Evolutionary conservation across 495 filamentous ascomycete genomes (phyloP).

Genomic region (Penicillium lagena): DNA sequence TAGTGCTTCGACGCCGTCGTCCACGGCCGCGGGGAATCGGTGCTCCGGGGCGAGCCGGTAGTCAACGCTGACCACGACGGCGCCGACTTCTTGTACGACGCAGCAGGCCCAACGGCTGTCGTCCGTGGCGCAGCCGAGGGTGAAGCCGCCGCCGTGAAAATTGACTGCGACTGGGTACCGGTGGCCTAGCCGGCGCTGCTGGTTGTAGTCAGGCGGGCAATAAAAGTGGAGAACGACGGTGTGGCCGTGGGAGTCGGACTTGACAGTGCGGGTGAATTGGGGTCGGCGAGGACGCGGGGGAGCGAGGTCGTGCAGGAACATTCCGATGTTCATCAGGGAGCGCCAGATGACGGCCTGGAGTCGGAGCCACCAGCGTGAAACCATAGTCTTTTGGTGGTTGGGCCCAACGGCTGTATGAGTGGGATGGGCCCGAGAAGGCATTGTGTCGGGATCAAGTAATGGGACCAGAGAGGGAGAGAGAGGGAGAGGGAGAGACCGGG

Average conservation of each 20-base stretch:
- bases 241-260: constrained; percentile 46
- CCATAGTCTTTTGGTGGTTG: constrained; percentile 14
- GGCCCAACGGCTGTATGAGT: no score
- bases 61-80: constrained; percentile 63
- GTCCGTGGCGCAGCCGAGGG: constrained; percentile 62
- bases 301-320: constrained; percentile 67
- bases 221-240: constrained; percentile 74
- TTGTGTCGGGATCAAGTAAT: not conserved
- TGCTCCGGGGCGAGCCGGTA: constrained; percentile 74
- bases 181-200: constrained; percentile 28
- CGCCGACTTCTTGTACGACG: constrained; percentile 48
- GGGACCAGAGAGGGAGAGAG: not conserved
- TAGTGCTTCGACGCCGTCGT: constrained; percentile 67
- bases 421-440: no score
- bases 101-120: constrained; percentile 62
- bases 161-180: constrained; percentile 60
- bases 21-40: constrained; percentile 70
- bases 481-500: not conserved
- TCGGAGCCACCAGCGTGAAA: constrained; percentile 60
- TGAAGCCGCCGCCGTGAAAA: constrained; percentile 76
- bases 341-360: constrained; percentile 72
- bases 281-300: constrained; percentile 61
- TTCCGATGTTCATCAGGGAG: constrained; percentile 69
- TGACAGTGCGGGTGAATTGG: constrained; percentile 57
- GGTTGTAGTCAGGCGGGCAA: constrained; percentile 56